Evolutionary conservation across 331 rosid genomes (phyloP).

Genomic region (Telfairia occidentalis): DNA sequence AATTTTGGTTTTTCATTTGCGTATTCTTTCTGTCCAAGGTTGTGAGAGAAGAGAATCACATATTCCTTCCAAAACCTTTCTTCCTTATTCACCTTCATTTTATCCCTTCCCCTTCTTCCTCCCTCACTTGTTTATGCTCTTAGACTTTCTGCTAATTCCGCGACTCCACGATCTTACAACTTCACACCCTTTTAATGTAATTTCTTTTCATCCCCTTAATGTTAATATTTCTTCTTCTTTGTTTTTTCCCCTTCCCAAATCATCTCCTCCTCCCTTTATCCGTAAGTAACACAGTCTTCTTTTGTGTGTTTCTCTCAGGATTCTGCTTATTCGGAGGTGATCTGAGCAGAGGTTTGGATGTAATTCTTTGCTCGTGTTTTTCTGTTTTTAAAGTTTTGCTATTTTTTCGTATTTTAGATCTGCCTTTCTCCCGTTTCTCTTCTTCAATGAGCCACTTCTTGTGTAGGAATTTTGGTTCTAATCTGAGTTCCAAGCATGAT

Average conservation of each 20-base stretch:
- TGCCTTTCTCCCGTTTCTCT: slow-evolving; percentile 30
- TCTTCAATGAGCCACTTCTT: slow-evolving; percentile 37
- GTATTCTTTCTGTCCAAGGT: slow-evolving; percentile 30
- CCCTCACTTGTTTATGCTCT: not conserved
- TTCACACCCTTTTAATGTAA: slow-evolving; percentile 29
- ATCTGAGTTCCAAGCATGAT: slow-evolving; percentile 44
- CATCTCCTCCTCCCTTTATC: slow-evolving; percentile 35
- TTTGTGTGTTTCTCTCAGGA: slow-evolving; percentile 15
- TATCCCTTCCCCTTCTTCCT: not conserved
- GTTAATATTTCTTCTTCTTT: not conserved
- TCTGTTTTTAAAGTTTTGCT: not conserved
- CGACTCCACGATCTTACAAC: slow-evolving; percentile 39
- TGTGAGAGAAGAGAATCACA: slow-evolving; percentile 28
- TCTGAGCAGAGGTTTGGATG: slow-evolving; percentile 39
- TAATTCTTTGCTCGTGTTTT: slow-evolving; percentile 28
- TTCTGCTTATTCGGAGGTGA: slow-evolving; percentile 44
- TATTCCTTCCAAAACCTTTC: slow-evolving; percentile 13
- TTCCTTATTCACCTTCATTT: slow-evolving; percentile 14
- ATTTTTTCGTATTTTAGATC: slow-evolving; percentile 46
- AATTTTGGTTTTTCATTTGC: slow-evolving; percentile 14
- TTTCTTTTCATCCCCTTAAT: slow-evolving; percentile 17
- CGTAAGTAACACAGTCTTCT: slow-evolving; percentile 31
- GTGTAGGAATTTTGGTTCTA: slow-evolving; percentile 32
- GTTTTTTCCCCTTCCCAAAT: not conserved
- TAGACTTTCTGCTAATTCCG: slow-evolving; percentile 27